phyloP scores from a whole-genome alignment of 306 rosid genomes.

The Notholithocarpus densiflorus region DNA sequence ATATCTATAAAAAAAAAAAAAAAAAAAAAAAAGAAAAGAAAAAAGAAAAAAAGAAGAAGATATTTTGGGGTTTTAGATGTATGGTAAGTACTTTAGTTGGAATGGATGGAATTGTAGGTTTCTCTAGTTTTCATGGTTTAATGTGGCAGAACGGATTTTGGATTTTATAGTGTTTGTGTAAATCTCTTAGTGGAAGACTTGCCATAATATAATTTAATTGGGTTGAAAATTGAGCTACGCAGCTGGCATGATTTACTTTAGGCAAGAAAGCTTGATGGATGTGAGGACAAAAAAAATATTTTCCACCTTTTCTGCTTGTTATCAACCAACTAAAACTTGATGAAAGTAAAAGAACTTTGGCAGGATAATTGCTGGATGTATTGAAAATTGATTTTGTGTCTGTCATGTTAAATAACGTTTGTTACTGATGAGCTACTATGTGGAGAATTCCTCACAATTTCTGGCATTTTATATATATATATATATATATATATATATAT shows the following conservation, averaged over 20 bases:
- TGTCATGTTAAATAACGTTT: not conserved
- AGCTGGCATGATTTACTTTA: not conserved
- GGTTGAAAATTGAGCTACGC: too few species aligned
- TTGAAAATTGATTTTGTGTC: not conserved
- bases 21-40: too few species aligned
- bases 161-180: not conserved
- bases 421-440: not conserved
- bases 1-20: too few species aligned
- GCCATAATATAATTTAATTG: not conserved
- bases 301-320: not conserved
- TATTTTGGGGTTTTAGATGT: not conserved
- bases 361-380: not conserved
- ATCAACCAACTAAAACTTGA: not conserved
- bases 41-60: too few species aligned
- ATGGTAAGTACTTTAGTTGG: not conserved
- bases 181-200: not conserved
- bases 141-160: not conserved
- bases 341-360: not conserved
- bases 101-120: not conserved
- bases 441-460: not conserved
- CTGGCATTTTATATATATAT: too few species aligned
- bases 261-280: not conserved
- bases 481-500: too few species aligned
- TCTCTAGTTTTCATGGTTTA: not conserved
- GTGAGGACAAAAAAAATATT: not conserved